A percentile compares a stretch with the other conserved stretches of the same genome.
Conservation (phyloP, 768 basidiomycete species). For the Pisolithus sp. region DNA sequence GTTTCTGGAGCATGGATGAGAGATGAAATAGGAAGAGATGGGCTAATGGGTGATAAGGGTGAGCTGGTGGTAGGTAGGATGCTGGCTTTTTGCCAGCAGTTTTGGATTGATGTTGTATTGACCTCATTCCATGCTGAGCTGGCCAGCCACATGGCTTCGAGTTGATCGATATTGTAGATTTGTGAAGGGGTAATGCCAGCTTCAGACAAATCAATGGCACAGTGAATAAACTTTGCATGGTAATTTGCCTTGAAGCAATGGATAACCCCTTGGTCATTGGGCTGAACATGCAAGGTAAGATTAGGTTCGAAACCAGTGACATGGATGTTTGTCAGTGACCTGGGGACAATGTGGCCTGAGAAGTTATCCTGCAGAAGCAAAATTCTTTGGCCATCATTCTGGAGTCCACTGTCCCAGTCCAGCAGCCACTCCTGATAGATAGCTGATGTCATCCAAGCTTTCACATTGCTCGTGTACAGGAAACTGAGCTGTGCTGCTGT, state of each 20-base stretch:
- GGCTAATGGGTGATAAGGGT: neutral
- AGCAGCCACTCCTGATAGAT: slow-evolving; percentile 32
- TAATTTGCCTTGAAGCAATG: slow-evolving; percentile 25
- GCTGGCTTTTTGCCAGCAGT: slow-evolving; percentile 34
- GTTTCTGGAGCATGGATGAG: neutral
- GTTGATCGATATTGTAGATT: slow-evolving; percentile 35
- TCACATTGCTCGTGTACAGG: slow-evolving; percentile 31
- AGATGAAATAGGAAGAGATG: neutral
- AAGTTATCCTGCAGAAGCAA: neutral
- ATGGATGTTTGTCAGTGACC: slow-evolving; percentile 20
- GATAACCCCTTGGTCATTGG: slow-evolving; percentile 32
- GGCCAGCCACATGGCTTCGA: slow-evolving; percentile 33
- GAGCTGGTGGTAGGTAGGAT: slow-evolving; percentile 21
- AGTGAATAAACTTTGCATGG: slow-evolving; percentile 18
- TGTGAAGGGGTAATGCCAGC: slow-evolving; percentile 20
- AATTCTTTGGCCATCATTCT: neutral
- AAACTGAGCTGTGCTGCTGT: slow-evolving; percentile 22
- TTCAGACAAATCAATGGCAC: slow-evolving; percentile 27
- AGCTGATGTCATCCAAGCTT: slow-evolving; percentile 32
- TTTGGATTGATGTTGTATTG: slow-evolving; percentile 26
- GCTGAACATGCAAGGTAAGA: slow-evolving; percentile 33
- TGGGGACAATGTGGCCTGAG: slow-evolving; percentile 18
- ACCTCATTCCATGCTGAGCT: slow-evolving; percentile 30
- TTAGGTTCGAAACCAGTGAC: slow-evolving; percentile 24
- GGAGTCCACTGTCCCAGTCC: slow-evolving; percentile 28